A percentile compares a stretch with the other conserved stretches of the same genome.
Evolutionary conservation across 2,329 filamentous ascomycete species (phyloP).

Genomic region (Penicillium sp.): DNA sequence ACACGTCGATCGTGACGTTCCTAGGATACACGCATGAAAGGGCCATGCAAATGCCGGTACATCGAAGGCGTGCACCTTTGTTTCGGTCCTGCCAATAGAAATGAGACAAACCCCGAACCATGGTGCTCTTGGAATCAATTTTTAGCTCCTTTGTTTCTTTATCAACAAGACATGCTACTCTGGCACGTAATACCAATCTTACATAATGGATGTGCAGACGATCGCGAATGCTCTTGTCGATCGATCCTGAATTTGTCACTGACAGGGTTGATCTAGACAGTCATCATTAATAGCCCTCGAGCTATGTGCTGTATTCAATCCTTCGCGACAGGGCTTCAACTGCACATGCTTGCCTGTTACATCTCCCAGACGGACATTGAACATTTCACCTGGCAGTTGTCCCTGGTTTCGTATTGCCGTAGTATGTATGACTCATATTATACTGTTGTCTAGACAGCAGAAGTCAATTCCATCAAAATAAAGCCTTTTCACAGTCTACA

Average conservation of each 20-base stretch:
- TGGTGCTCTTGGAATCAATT: background rate
- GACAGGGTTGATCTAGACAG: constrained; percentile 19
- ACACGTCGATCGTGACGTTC: background rate
- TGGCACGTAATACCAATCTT: constrained; percentile 7
- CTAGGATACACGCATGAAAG: background rate
- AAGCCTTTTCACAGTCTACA: background rate
- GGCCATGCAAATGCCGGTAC: background rate
- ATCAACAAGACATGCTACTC: background rate
- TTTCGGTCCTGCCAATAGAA: background rate
- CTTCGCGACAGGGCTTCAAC: background rate
- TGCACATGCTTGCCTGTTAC: background rate
- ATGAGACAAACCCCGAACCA: background rate
- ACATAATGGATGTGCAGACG: constrained; percentile 5
- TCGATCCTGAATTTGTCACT: constrained; percentile 17
- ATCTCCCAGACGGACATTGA: background rate
- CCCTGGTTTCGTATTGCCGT: background rate
- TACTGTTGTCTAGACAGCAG: background rate
- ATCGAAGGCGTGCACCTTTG: background rate
- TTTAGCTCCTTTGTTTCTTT: background rate
- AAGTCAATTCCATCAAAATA: background rate
- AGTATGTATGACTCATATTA: background rate
- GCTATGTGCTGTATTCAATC: constrained; percentile 4
- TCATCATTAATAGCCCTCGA: background rate
- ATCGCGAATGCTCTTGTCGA: constrained; percentile 15
- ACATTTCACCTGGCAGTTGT: background rate